Evolutionary conservation across 306 rosid genomes (phyloP), one percentile per base, ranked within the genome.

Genomic region (Corylus heterophylla): DNA sequence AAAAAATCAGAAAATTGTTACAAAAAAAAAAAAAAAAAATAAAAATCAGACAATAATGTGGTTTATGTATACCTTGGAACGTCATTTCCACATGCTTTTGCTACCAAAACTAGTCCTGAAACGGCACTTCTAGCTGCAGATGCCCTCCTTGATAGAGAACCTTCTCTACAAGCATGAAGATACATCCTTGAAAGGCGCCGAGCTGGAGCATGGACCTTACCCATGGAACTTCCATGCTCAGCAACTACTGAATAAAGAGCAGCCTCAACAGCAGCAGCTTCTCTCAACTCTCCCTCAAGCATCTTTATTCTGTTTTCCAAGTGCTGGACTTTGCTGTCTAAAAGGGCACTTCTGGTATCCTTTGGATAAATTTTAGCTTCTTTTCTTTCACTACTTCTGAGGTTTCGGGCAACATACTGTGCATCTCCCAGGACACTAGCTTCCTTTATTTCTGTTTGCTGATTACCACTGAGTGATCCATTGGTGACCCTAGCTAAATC

Each of bases 21-120:
- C 25, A 22, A 22, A 22, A 22, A 22, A 22, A 22, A 22, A 22
- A 22, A 22, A 0, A 22, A 22, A 22, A 22, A 22, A 22, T 22
- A 14, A 42, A 72, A 82, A 72, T 37, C 45, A 80, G 27, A 74
- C 74, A 77, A 25, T 48, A 25, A 80, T 5, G 39, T 22, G 54
- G 76, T 49, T 61, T 54, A 72, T 61, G 50, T 52, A 67, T 86
- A 93, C 99, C 99, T 95, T 18, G 98, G 97, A 73, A 95, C 99
- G 76, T 95, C 98, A 88, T 93, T 93, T 80, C 99, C 99, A 83
- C 99, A 95, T 47, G 99, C 97, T 89, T 95, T 95, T 79, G 98
- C 92, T 56, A 93, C 94, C 83, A 95, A 91, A 63, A 87, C 96
- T 80, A 95, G 84, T 71, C 99, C 99, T 20, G 99, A 91, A 87